A percentile compares a stretch with the other conserved stretches of the same genome.
phyloP scores from a whole-genome alignment of 768 basidiomycete genomes.

The Suillus subluteus region DNA sequence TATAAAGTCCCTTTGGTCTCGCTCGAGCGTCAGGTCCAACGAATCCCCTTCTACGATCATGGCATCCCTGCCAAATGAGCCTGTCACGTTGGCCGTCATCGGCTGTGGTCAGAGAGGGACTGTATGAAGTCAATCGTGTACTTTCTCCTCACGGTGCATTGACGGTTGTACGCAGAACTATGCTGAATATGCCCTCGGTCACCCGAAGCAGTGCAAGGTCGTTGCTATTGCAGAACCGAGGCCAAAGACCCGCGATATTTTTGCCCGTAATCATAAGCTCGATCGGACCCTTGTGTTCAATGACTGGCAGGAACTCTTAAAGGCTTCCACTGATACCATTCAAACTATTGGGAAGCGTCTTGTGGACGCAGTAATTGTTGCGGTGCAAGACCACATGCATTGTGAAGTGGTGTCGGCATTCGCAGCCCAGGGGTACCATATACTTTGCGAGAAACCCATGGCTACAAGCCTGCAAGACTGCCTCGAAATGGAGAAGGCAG shows the following conservation, averaged over 20 bases:
- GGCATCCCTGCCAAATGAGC: slow-evolving; percentile 24
- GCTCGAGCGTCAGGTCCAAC: slow-evolving; percentile 33
- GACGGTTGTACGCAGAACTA: slow-evolving; percentile 51
- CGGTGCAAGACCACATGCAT: slow-evolving; percentile 84
- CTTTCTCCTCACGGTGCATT: neutral
- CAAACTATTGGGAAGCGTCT: slow-evolving; percentile 67
- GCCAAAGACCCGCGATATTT: slow-evolving; percentile 58
- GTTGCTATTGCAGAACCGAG: slow-evolving; percentile 89
- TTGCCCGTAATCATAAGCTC: slow-evolving; percentile 60
- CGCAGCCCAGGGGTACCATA: slow-evolving; percentile 81
- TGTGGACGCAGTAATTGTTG: slow-evolving; percentile 80
- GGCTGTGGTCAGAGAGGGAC: slow-evolving; percentile 86
- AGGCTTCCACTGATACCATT: slow-evolving; percentile 69
- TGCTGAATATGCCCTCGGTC: slow-evolving; percentile 58
- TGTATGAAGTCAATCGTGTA: slow-evolving; percentile 40
- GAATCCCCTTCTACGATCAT: slow-evolving; percentile 21
- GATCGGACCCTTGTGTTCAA: slow-evolving; percentile 72
- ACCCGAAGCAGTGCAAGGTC: slow-evolving; percentile 70
- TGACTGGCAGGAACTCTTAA: slow-evolving; percentile 71
- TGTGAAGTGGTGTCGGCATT: slow-evolving; percentile 74
- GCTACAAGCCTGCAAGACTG: slow-evolving; percentile 76
- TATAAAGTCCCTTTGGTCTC: slow-evolving; percentile 40
- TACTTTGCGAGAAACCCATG: slow-evolving; percentile 94
- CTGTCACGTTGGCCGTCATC: slow-evolving; percentile 74
- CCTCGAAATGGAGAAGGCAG: slow-evolving; percentile 70